Base-by-base conservation (phyloP, 2,329 filamentous ascomycete species). In the Penicillium sp. region DNA sequence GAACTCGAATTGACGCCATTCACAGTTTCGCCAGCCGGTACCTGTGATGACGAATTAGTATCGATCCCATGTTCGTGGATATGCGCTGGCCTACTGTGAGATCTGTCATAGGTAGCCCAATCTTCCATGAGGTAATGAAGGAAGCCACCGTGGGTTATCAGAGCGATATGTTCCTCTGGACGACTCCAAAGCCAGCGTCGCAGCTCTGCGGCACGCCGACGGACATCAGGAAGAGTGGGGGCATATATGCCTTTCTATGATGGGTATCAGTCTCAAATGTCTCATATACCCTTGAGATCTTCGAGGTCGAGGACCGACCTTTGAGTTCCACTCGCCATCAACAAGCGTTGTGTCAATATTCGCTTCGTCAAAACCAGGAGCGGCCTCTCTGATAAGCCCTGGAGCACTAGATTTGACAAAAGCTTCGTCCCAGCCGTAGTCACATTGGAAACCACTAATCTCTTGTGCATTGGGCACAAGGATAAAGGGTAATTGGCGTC, bases 41-140 rank as follows among this genome's bases (percentile, higher is more conserved):
- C 53, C 53, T 51, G n/a, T 34, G 14, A 32, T 6, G 9, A 22
- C 7, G 29, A 3, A 14, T 40, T 21, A 45, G 47, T 46, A 27
- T 8, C 16, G n/a, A 8, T 8, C 8, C 5, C 8, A 27, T 5
- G 8, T 27, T 27, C 5, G 5, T 5, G 4, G 24, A 5, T 27
- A 4, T 27, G 24, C 3, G 27, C 4, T 13, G 1, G 10, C 31
- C 24, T 56, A 53, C 50, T 45, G 6, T 45, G 45, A 16, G 38
- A n/a, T 45, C 18, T 49, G 21, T 52, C 55, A 47, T 57, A 57
- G 5, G 32, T 42, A 8, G 48, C 42, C 55, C 55, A 58, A 31
- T 58, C 55, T 16, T 58, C 55, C 1, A 46, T 58, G 3, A 58
- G 29, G 39, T 58, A 58, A 32, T 58, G 55, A 27, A 58, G 40